These are phyloP conservation scores for Meyerozyma carpophila DNA, from an alignment of 1,139 yeast species.

Conservation along the genomic window DNA sequence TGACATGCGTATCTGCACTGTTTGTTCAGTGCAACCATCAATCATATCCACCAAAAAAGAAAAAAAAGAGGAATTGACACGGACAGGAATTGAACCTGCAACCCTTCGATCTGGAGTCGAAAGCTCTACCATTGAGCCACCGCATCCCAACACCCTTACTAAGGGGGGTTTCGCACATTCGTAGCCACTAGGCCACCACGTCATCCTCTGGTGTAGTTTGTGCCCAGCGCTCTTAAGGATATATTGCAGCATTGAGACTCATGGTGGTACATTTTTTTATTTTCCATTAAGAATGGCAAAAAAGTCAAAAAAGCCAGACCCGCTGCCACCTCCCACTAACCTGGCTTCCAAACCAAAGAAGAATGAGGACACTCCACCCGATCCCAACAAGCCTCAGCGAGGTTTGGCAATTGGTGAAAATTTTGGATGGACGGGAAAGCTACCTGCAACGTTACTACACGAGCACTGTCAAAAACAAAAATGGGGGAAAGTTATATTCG, in stretches of 20 bases:
- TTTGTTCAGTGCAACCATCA: too few species aligned
- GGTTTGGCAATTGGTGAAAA: constrained; percentile 44
- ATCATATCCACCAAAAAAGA: not conserved
- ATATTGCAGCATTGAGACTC: not conserved
- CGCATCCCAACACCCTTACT: constrained; percentile 43
- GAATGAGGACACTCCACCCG: constrained; percentile 8
- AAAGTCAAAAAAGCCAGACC: not conserved
- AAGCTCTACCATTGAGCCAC: constrained; percentile 94
- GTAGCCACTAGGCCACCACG: constrained; percentile 2
- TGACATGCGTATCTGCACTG: too few species aligned
- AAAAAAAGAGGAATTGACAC: constrained; percentile 42
- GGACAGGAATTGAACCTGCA: constrained; percentile 78
- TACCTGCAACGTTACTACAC: constrained; percentile 80
- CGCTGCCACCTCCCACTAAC: constrained; percentile 1
- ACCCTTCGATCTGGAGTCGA: constrained; percentile 77
- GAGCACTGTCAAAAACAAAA: constrained; percentile 86
- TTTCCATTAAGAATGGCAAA: not conserved
- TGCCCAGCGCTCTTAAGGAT: not conserved
- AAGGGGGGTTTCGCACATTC: not conserved
- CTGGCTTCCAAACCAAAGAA: constrained; percentile 4
- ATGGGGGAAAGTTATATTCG: constrained; percentile 84
- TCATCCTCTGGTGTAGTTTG: not conserved
- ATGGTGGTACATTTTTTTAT: not conserved
- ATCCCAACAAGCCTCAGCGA: constrained; percentile 30
- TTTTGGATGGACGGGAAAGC: constrained; percentile 86